Evolutionary conservation across 805 yeast species (phyloP).

Genomic region (Saccharomycopsis guyanensis): DNA sequence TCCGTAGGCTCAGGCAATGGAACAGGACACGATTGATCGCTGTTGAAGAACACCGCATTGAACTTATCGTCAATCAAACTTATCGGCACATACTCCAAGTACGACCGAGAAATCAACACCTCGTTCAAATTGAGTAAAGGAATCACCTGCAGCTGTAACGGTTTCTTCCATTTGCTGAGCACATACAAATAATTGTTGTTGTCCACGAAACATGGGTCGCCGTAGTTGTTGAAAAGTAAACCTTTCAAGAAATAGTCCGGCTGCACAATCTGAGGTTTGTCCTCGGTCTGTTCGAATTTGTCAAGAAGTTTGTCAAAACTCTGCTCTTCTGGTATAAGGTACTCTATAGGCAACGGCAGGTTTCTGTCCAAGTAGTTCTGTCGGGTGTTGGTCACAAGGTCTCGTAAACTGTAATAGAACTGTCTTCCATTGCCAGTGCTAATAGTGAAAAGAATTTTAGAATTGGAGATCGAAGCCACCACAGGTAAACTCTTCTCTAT

Average conservation of each 20-base stretch:
- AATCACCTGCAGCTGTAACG: slow-evolving; percentile 75
- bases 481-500: slow-evolving; percentile 69
- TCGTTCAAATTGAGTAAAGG: slow-evolving; percentile 64
- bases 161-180: slow-evolving; percentile 70
- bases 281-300: slow-evolving; percentile 12
- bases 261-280: not conserved
- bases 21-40: slow-evolving; percentile 45
- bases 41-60: slow-evolving; percentile 69
- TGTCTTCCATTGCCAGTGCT: slow-evolving; percentile 27
- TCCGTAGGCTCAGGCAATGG: slow-evolving; percentile 85
- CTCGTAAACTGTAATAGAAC: slow-evolving; percentile 42
- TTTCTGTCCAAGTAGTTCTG: slow-evolving; percentile 33
- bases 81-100: slow-evolving; percentile 68
- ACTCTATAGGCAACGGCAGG: slow-evolving; percentile 31
- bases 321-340: slow-evolving; percentile 21
- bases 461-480: slow-evolving; percentile 60
- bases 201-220: slow-evolving; percentile 90
- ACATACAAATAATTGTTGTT: slow-evolving; percentile 63
- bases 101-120: slow-evolving; percentile 39
- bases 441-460: slow-evolving; percentile 48
- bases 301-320: slow-evolving; percentile 22
- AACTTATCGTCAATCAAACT: slow-evolving; percentile 67
- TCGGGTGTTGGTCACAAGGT: slow-evolving; percentile 35
- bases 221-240: slow-evolving; percentile 77
- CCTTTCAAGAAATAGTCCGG: slow-evolving; percentile 41